Evolutionary conservation across 2,329 filamentous ascomycete genomes (phyloP).

Genomic region (Rachicladosporium sp.): DNA sequence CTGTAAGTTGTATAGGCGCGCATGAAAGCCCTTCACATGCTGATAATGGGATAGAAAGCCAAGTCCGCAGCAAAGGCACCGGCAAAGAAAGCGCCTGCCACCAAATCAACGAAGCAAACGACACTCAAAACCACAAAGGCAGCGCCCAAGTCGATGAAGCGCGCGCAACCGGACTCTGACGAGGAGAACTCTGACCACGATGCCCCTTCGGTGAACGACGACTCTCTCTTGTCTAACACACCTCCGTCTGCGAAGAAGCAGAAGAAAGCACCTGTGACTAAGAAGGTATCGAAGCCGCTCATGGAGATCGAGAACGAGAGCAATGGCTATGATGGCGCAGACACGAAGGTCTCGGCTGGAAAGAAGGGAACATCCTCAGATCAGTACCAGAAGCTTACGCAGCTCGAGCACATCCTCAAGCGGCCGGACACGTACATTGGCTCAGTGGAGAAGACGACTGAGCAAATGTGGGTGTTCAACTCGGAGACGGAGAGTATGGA

Average conservation of each 20-base stretch:
- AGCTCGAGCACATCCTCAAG: slow-evolving; percentile 92
- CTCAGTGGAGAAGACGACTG: slow-evolving; percentile 73
- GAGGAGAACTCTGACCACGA: slow-evolving; percentile 47
- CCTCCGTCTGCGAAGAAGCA: slow-evolving; percentile 75
- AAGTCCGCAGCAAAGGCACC: slow-evolving; percentile 16
- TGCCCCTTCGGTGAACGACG: slow-evolving; percentile 35
- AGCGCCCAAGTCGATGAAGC: slow-evolving; percentile 50
- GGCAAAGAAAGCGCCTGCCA: slow-evolving; percentile 24
- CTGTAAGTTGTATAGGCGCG: slow-evolving; percentile 13
- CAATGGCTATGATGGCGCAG: slow-evolving; percentile 47
- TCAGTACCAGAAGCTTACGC: slow-evolving; percentile 78
- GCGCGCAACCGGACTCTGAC: slow-evolving; percentile 54
- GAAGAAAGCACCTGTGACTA: slow-evolving; percentile 58
- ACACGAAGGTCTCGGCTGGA: slow-evolving; percentile 34
- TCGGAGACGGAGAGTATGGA: slow-evolving; percentile 76
- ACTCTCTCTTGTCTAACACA: slow-evolving; percentile 64
- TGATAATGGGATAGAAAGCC: slow-evolving; percentile 19
- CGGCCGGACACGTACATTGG: slow-evolving; percentile 99
- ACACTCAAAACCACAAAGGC: slow-evolving; percentile 29
- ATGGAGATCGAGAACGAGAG: slow-evolving; percentile 43
- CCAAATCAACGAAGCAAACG: slow-evolving; percentile 28
- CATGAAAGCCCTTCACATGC: slow-evolving; percentile 2
- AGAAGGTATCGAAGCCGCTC: slow-evolving; percentile 46
- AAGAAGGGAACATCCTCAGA: slow-evolving; percentile 45
- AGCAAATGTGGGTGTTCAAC: slow-evolving; percentile 95